Percentiles rank a stretch among this genome's conserved stretches.
Conservation (phyloP, 2,329 filamentous ascomycete genomes). For the Pseudonectria buxi region DNA sequence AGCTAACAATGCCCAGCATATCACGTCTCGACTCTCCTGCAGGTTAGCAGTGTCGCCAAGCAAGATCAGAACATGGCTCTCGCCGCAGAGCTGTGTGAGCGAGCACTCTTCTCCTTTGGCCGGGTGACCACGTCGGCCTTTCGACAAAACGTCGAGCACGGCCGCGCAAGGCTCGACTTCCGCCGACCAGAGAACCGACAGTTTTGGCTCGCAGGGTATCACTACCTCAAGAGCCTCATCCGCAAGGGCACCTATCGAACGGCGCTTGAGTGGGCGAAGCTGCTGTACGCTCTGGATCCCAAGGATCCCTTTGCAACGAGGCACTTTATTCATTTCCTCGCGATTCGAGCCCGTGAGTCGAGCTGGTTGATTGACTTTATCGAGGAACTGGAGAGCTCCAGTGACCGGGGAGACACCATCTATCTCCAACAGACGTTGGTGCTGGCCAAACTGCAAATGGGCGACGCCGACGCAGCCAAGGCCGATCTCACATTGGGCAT, state of each 20-base stretch:
- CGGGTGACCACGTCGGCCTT: conserved; percentile 81
- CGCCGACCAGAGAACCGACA: conserved; percentile 80
- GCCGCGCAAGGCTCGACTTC: conserved; percentile 77
- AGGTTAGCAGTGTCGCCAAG: conserved; percentile 86
- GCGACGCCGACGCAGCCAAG: conserved; percentile 59
- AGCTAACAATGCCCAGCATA: too few species aligned
- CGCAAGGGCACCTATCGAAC: conserved; percentile 93
- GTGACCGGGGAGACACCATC: conserved; percentile 38
- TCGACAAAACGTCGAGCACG: conserved; percentile 64
- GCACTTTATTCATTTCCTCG: conserved; percentile 75
- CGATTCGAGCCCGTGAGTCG: conserved; percentile 72
- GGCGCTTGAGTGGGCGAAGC: conserved; percentile 86
- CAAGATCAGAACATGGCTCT: conserved; percentile 84
- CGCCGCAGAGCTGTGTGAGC: conserved; percentile 79
- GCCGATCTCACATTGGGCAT: conserved; percentile 62
- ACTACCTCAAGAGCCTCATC: conserved; percentile 78
- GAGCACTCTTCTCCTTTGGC: conserved; percentile 90
- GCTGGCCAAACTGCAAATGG: conserved; percentile 67
- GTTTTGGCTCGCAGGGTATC: conserved; percentile 83
- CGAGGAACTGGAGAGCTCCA: conserved; percentile 34
- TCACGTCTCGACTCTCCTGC: conserved; percentile 87
- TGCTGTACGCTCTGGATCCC: conserved; percentile 69
- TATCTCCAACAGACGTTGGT: conserved; percentile 73
- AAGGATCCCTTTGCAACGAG: conserved; percentile 77
- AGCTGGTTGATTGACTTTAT: conserved; percentile 68